Conservation (phyloP, 352 stramenopile species). For the Phytopythium kandeliae region DNA sequence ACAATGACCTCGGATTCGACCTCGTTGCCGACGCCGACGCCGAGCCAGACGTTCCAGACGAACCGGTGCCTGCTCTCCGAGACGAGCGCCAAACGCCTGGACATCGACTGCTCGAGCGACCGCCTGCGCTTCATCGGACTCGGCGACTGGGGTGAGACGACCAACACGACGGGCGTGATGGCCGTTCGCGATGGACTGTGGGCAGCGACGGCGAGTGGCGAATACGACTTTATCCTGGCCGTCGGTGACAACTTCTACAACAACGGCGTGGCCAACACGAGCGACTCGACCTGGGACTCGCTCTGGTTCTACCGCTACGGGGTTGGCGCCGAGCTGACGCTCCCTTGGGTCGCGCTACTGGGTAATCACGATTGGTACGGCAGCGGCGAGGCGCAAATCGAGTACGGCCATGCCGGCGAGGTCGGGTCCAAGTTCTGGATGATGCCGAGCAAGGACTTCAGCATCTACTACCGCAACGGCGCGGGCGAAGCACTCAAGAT, state of each 20-base stretch:
- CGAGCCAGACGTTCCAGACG: constrained; percentile 5
- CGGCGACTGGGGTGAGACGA: constrained; percentile 31
- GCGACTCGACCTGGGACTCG: constrained; percentile 19
- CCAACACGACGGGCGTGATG: constrained; percentile 15
- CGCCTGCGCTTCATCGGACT: constrained; percentile 27
- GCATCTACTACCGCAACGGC: constrained; percentile 17
- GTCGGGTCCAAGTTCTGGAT: constrained; percentile 28
- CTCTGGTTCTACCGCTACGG: constrained; percentile 28
- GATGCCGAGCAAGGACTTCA: constrained; percentile 32
- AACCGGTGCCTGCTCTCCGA: neutral
- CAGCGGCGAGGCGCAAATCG: constrained; percentile 28
- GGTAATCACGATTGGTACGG: constrained; percentile 39
- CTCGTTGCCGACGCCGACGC: neutral
- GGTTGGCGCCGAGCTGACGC: constrained; percentile 24
- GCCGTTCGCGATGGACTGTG: constrained; percentile 27
- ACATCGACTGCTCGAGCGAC: constrained; percentile 11
- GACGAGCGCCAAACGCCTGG: neutral
- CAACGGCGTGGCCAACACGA: constrained; percentile 22
- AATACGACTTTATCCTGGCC: constrained; percentile 30
- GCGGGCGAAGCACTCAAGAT: constrained; percentile 26
- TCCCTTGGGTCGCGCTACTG: constrained; percentile 32
- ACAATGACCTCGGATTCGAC: neutral
- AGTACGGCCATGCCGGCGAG: constrained; percentile 13
- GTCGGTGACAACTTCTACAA: constrained; percentile 42
- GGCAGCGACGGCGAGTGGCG: constrained; percentile 12